Percentiles rank a stretch among this genome's conserved stretches.
Conservation (phyloP, 768 basidiomycete species). For the Pisolithus tinctorius region DNA sequence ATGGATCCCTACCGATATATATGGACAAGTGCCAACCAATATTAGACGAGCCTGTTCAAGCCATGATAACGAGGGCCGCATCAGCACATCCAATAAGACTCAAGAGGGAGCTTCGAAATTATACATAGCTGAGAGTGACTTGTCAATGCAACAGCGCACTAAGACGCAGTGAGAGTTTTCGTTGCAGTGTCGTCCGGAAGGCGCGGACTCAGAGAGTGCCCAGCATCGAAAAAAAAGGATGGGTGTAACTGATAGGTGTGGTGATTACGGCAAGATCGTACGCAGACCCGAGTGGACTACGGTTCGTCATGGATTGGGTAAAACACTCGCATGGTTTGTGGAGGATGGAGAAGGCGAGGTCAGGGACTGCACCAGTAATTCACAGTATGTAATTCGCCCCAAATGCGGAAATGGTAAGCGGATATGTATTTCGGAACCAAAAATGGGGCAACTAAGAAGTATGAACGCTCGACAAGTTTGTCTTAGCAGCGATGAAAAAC, state of each 20-base stretch:
- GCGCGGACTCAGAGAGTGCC: no score
- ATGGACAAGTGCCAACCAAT: no score
- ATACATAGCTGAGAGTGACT: no score
- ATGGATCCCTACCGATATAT: no score
- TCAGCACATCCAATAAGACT: no score
- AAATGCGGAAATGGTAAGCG: background rate
- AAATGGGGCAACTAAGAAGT: background rate
- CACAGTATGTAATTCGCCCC: background rate
- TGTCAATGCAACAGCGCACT: no score
- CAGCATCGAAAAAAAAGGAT: background rate
- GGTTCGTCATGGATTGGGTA: background rate
- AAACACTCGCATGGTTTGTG: background rate
- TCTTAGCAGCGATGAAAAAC: slow-evolving; percentile 23
- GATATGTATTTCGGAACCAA: slow-evolving; percentile 14
- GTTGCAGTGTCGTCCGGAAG: no score
- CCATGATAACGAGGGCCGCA: no score
- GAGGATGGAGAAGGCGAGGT: background rate
- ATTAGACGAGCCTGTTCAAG: no score
- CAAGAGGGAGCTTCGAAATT: no score
- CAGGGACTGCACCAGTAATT: background rate
- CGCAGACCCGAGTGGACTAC: background rate
- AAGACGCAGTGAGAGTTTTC: no score
- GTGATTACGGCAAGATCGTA: background rate
- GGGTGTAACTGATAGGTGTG: background rate
- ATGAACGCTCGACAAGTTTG: slow-evolving; percentile 12